Evolutionary conservation across 2,329 filamentous ascomycete species (phyloP).

Genomic region (Helminthosporium solani): DNA sequence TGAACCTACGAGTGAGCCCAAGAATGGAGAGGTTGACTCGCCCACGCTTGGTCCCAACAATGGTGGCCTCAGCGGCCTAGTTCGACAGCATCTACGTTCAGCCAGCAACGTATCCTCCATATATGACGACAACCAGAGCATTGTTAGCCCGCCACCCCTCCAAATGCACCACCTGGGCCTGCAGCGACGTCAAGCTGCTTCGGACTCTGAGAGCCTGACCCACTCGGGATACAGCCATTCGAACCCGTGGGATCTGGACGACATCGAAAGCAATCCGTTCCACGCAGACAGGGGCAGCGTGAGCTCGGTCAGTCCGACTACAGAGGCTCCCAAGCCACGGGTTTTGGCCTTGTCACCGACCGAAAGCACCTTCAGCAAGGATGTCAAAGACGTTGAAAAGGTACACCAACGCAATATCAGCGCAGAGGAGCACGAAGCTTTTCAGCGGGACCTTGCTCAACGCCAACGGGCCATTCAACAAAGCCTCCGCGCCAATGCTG

Average conservation of each 20-base stretch:
- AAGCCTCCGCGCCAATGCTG: constrained; percentile 66
- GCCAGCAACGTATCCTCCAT: constrained; percentile 81
- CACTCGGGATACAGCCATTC: constrained; percentile 54
- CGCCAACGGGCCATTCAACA: constrained; percentile 72
- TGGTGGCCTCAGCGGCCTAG: constrained; percentile 72
- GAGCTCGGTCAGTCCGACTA: constrained; percentile 37
- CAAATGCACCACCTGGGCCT: constrained; percentile 34
- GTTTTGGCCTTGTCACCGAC: constrained; percentile 15
- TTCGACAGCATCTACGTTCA: constrained; percentile 79
- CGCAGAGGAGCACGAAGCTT: constrained; percentile 65
- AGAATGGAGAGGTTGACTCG: constrained; percentile 60
- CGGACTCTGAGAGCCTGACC: constrained; percentile 44
- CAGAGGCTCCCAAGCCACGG: constrained; percentile 25
- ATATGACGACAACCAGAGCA: constrained; percentile 49
- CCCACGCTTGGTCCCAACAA: constrained; percentile 72
- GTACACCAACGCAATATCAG: constrained; percentile 52
- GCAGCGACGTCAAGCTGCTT: constrained; percentile 29
- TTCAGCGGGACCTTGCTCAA: constrained; percentile 70
- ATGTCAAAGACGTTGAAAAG: constrained; percentile 38
- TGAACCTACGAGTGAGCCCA: constrained; percentile 13
- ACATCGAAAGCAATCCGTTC: constrained; percentile 46
- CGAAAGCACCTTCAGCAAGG: constrained; percentile 49
- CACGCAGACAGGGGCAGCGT: constrained; percentile 39
- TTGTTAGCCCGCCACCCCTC: constrained; percentile 49
- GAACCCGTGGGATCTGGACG: constrained; percentile 58